Base-by-base conservation (phyloP, 352 stramenopile species). In the Thalassiosira sp. region DNA sequence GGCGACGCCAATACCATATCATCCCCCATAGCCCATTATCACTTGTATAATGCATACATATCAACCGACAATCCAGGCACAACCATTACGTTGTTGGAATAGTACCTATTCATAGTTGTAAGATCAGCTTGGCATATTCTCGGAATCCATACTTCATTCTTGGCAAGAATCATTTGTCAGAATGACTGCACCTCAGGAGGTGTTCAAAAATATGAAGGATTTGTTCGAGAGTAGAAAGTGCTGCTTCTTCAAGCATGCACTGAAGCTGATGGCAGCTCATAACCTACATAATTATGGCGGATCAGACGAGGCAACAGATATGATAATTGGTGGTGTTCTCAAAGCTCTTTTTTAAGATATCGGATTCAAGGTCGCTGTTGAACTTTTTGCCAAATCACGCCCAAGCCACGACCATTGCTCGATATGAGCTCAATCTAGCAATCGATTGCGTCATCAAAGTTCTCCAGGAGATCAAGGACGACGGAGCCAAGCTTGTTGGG, bases 341-440 rank as follows among this genome's bases (percentile, higher is more conserved):
- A 27, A 58, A 10, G 49, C 49, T 13, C 18, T 58, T 33, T 58
- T 24, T 33, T 24, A 33, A 33, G 16, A 58, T 5, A 58, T 58
- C n/a, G 49, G 49, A 24, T 24, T 58, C 15, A 33, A 33, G 49
- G 2, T 3, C 5, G 49, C 8, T 33, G 2, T 33, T 2, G 16
- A 18, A 13, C 5, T 16, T 5, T 20, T 5, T 33, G 49, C 31
- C 31, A 37, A 37, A n/a, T n/a, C n/a, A n/a, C n/a, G n/a, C n/a
- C n/a, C n/a, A n/a, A n/a, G n/a, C n/a, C n/a, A 37, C 3, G 8
- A 37, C 31, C 8, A 37, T 37, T 37, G 31, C 31, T 37, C 31
- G 8, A 37, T 3, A 8, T 10, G 31, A 37, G 8, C 31, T 37
- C 8, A 3, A 37, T 37, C 31, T 37, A 10, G 31, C 31, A 37